phyloP scores from a whole-genome alignment of 257 asterid species.

The Jacaranda mimosifolia region DNA sequence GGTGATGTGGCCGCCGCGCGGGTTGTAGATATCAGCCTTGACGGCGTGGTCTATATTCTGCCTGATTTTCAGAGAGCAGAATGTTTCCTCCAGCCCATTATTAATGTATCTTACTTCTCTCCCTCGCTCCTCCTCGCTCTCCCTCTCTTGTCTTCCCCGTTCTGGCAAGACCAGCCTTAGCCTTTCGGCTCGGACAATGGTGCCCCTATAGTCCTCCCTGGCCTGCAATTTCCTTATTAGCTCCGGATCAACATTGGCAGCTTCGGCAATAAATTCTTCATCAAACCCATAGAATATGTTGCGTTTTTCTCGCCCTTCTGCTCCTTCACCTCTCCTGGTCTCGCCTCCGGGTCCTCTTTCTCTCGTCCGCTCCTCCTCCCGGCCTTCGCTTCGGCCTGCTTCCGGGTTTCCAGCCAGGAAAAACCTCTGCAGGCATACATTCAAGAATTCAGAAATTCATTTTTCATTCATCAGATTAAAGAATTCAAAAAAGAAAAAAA shows the following conservation, averaged over 20 bases:
- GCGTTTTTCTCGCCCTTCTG: constrained; percentile 8
- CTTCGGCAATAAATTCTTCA: constrained; percentile 48
- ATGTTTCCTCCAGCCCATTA: constrained; percentile 67
- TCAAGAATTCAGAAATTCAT: background rate
- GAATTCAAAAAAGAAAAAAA: too few relatives aligned
- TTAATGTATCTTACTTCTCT: constrained; percentile 28
- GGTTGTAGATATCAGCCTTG: constrained; percentile 59
- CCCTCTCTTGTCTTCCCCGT: constrained; percentile 38
- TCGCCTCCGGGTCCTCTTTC: constrained; percentile 18
- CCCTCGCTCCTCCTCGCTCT: constrained; percentile 22
- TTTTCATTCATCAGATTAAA: too few relatives aligned
- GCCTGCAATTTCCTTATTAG: constrained; percentile 41
- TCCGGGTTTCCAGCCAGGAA: constrained; percentile 69
- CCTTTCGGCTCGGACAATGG: constrained; percentile 52
- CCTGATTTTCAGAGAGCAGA: constrained; percentile 52
- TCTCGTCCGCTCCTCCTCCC: constrained; percentile 5
- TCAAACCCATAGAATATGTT: constrained; percentile 59
- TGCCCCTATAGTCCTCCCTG: constrained; percentile 58
- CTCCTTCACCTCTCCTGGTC: constrained; percentile 31
- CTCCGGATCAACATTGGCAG: constrained; percentile 40
- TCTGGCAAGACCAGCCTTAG: constrained; percentile 47
- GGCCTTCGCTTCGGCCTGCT: constrained; percentile 20
- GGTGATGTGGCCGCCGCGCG: constrained; percentile 67
- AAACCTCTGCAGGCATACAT: constrained; percentile 47
- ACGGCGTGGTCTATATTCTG: constrained; percentile 54